Base-by-base conservation (phyloP, 306 rosid genomes). In the Coriaria nepalensis region DNA sequence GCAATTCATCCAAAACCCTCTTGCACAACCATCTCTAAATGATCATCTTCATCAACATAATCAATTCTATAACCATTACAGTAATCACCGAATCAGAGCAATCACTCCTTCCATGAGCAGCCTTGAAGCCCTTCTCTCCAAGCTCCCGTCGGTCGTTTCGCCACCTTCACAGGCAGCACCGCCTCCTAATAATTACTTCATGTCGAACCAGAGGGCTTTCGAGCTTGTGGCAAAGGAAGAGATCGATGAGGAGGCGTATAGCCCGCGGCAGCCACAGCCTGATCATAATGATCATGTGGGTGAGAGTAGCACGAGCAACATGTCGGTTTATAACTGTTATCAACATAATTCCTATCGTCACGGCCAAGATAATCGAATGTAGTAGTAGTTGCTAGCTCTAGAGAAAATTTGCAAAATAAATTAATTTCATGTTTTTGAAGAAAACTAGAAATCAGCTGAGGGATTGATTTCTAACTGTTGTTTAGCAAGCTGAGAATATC, bases 81-180 rank as follows among this genome's bases (percentile, higher is more conserved):
- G 29, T 20, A 20, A 53, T 10, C 68, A 68, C 49, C 68, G 77
- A 10, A 48, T 77, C 2, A 66, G 68, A 57, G 29, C 29, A 20
- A 63, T 81, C 45, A 77, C 85, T 2, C 85, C 92, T 6, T 74
- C 92, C 32, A 81, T 81, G 85, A 81, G 84, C 45, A 81, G 92
- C 45, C 82, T 81, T 9, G 92, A 81, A 50, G 85, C 84, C 11
- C 77, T 81, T 8, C 75, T 77, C 45, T 78, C 92, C 4, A 77
- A 77, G 67, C 75, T 81, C 7, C 92, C 92, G 10, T 73, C 92
- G 5, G 92, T 81, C 20, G 75, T 71, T 15, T 81, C 81, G 5
- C 78, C 67, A 12, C 2, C 64, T 13, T 12, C 53, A 13, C 59
- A 35, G 7, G 29, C 29, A 20, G 29, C 29, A 20, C 39, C 55